A percentile compares a stretch with the other conserved stretches of the same genome.
phyloP scores from a whole-genome alignment of 176 grass and related monocot genomes.

The Tillandsia fasciculata region DNA sequence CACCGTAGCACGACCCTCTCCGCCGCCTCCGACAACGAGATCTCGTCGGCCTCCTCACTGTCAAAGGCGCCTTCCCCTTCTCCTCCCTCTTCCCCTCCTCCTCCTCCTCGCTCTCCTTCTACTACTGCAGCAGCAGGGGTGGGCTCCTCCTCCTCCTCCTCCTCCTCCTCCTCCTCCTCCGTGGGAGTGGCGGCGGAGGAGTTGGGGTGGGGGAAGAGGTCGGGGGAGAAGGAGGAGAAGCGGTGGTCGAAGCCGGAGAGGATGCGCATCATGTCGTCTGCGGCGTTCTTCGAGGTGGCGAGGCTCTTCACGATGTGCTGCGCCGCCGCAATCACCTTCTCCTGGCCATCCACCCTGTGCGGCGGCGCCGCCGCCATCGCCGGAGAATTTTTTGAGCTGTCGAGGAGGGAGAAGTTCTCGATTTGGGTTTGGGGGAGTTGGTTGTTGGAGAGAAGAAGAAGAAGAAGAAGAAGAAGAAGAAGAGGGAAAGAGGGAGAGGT shows the following conservation, averaged over 20 bases:
- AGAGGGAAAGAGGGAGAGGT: slow-evolving; percentile 1
- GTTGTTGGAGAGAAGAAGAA: neutral
- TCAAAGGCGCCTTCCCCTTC: neutral
- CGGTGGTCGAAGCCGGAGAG: slow-evolving; percentile 87
- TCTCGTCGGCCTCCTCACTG: neutral
- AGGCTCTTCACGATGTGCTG: slow-evolving; percentile 84
- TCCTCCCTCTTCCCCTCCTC: neutral
- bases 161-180: slow-evolving; percentile 14
- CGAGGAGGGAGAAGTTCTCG: neutral
- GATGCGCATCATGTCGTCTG: slow-evolving; percentile 94
- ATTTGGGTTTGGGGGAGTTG: slow-evolving; percentile 13
- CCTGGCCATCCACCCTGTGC: slow-evolving; percentile 37
- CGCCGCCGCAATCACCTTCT: slow-evolving; percentile 75
- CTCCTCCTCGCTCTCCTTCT: slow-evolving; percentile 20
- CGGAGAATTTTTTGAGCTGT: neutral
- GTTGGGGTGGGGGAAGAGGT: slow-evolving; percentile 38
- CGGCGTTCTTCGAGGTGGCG: slow-evolving; percentile 80
- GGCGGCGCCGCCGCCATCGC: slow-evolving; percentile 41
- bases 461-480: neutral
- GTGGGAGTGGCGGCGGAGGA: neutral
- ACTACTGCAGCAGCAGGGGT: slow-evolving; percentile 11
- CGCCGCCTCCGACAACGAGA: neutral
- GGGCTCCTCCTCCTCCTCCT: neutral
- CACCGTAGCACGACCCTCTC: slow-evolving; percentile 32
- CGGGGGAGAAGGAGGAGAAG: slow-evolving; percentile 43